Evolutionary conservation across 2,329 filamentous ascomycete species (phyloP).

Genomic region (Pseudovirgaria hyperparasitica): DNA sequence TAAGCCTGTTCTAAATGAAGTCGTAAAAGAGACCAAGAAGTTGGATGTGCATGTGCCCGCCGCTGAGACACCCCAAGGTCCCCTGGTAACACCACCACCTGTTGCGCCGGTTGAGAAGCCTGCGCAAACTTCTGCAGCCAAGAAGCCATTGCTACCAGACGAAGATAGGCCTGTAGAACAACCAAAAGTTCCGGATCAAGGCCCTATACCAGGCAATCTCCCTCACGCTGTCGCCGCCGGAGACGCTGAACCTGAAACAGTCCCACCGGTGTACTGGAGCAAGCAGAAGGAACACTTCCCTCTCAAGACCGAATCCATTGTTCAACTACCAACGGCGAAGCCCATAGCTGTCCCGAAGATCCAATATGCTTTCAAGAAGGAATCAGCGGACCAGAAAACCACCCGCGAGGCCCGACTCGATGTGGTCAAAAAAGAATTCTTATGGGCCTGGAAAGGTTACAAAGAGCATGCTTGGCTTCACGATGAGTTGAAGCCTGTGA

Average conservation of each 20-base stretch:
- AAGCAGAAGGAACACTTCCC: constrained; percentile 69
- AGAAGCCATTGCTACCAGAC: no score
- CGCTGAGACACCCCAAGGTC: constrained; percentile 13
- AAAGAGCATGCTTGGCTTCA: constrained; percentile 68
- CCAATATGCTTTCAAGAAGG: constrained; percentile 58
- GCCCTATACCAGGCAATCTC: no score
- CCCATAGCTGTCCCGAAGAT: constrained; percentile 62
- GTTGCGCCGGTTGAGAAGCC: neutral
- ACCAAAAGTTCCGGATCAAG: no score
- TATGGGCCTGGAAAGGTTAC: constrained; percentile 74
- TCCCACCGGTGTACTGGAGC: constrained; percentile 51
- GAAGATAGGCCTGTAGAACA: no score
- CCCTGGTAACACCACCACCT: constrained; percentile 15
- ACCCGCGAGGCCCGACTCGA: constrained; percentile 52
- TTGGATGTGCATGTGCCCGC: constrained; percentile 18
- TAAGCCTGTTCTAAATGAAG: constrained; percentile 11
- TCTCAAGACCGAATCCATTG: constrained; percentile 55
- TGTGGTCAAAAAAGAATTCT: constrained; percentile 60
- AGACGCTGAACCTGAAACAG: no score
- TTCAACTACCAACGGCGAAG: constrained; percentile 59
- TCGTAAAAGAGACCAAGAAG: constrained; percentile 19
- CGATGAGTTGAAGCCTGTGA: constrained; percentile 71
- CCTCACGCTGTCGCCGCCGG: no score
- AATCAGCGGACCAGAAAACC: constrained; percentile 36
- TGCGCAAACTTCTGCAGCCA: constrained; percentile 6